phyloP scores from a whole-genome alignment of 2,329 filamentous ascomycete species.

The Coniosporium tulheliwenetii region DNA sequence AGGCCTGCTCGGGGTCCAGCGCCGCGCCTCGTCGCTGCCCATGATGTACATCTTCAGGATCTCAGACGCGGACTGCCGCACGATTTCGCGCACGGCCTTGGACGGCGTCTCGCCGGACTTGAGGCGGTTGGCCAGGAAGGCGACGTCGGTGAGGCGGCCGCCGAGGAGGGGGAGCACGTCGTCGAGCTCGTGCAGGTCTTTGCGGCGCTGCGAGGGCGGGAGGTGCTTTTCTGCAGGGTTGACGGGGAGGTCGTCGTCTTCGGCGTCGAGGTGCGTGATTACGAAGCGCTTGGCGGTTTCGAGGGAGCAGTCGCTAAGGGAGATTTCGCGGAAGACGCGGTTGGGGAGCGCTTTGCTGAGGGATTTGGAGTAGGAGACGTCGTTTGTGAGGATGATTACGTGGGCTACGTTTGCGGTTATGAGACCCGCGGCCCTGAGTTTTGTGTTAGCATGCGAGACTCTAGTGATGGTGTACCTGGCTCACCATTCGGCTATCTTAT shows the following conservation, averaged over 20 bases:
- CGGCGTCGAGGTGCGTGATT: slow-evolving; percentile 57
- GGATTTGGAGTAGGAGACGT: slow-evolving; percentile 76
- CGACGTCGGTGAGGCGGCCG: slow-evolving; percentile 86
- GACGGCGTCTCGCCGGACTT: slow-evolving; percentile 72
- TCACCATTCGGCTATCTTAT: slow-evolving; percentile 55
- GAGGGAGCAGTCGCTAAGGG: slow-evolving; percentile 68
- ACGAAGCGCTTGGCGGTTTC: slow-evolving; percentile 83
- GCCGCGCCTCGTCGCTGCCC: slow-evolving; percentile 38
- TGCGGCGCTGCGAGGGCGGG: slow-evolving; percentile 29
- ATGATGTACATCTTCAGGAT: slow-evolving; percentile 88
- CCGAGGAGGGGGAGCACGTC: slow-evolving; percentile 68
- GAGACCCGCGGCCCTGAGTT: slow-evolving; percentile 52
- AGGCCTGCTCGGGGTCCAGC: slow-evolving; percentile 78
- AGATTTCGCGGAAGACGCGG: slow-evolving; percentile 73
- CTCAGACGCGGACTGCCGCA: slow-evolving; percentile 75
- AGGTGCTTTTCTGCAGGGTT: slow-evolving; percentile 24
- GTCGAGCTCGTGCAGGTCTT: slow-evolving; percentile 58
- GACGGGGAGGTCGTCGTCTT: slow-evolving; percentile 16
- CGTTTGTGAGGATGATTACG: slow-evolving; percentile 85
- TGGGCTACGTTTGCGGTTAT: slow-evolving; percentile 83
- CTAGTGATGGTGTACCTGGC: slow-evolving; percentile 1
- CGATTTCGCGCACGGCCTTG: slow-evolving; percentile 73
- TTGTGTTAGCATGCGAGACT: neutral
- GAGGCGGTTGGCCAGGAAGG: slow-evolving; percentile 81
- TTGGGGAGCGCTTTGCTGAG: slow-evolving; percentile 79